Evolutionary conservation across 805 yeast species (phyloP), one percentile per base, ranked within the genome.

Genomic region (Hanseniaspora pseudoguilliermondii): DNA sequence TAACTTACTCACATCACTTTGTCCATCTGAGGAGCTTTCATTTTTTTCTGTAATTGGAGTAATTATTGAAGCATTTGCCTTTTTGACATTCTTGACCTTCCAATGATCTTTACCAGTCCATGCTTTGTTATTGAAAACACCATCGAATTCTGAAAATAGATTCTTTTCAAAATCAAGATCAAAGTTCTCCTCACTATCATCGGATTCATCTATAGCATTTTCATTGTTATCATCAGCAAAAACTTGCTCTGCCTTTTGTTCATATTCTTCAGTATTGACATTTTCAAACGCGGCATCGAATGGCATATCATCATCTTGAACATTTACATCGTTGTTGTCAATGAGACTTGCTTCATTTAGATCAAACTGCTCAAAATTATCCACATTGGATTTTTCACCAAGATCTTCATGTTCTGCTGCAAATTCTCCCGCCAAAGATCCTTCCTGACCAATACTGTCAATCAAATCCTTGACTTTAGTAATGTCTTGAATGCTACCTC

Each of bases 71-170:
- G 8, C 47, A 46, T 55, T 46, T 27, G 46, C 52, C 59, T 60
- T 74, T 62, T 80, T 83, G 49, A 83, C 67, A 15, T 80, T 77
- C 43, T 77, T 72, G 11, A 91, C 84, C 68, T 84, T 85, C 97
- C 97, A 91, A 69, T 87, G 95, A 60, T 86, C 91, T 15, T 91
- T 85, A 9, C 97, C 97, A 32, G 95, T 78, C 96, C 97, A 90
- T 65, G 81, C 84, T 47, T 67, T 66, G 32, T 21, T 49, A 57
- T 75, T 78, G 68, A 87, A 73, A 21, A 80, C 75, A 54, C 80
- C 81, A 65, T 89, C 96, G 67, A 88, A 88, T 65, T 87, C 84
- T 2, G 89, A 84, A 78, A 86, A 80, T 43, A 87, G 69, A 62
- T 83, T 86, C 49, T 74, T 75, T 61, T 82, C 86, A 60, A 79